Base-by-base conservation (phyloP, 108 stramenopile species). In the Chaetoceros muelleri region DNA sequence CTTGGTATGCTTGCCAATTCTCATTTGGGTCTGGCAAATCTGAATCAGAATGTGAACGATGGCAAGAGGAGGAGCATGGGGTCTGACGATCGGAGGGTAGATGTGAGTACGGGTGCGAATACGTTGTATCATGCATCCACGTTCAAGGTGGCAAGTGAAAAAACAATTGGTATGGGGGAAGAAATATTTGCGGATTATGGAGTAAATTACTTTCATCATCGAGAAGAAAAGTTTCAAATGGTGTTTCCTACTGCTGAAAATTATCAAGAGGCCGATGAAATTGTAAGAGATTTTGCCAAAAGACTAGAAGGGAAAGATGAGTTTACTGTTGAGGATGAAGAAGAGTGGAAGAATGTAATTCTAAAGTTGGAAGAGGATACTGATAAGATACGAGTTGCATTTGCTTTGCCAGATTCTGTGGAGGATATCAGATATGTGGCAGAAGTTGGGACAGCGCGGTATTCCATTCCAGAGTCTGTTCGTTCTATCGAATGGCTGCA, bases 1-100 rank as follows among this genome's bases (percentile, higher is more conserved):
- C 40, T 76, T 10, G 79, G 79, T 1, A 76, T 76, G 72, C 48
- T 80, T 48, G 72, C 70, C 31, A 80, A 80, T 55, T 51, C 64
- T 49, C 75, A 80, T 46, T 55, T 62, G 22, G 75, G 72, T 25
- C 13, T 40, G 34, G 13, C 5, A 40, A 40, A 40, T 40, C 8
- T 40, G 5, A 13, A 40, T 40, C 34, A 40, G 13, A 13, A 40
- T 40, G 34, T 13, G 13, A 40, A 40, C 8, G 34, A 40, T 13
- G 34, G 34, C 5, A 40, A 5, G 13, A 40, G 13, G 34, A 40
- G 5, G 13, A 13, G 13, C 5, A 40, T 40, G 5, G 34, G 34
- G 13, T 40, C 34, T 10, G 5, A 10, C 8, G 13, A 40, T 40
- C 34, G 34, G 5, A 40, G 34, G 5, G 13, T 10, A 40, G 34